phyloP scores from a whole-genome alignment of 805 yeast species.

The Lachancea mirantina region DNA sequence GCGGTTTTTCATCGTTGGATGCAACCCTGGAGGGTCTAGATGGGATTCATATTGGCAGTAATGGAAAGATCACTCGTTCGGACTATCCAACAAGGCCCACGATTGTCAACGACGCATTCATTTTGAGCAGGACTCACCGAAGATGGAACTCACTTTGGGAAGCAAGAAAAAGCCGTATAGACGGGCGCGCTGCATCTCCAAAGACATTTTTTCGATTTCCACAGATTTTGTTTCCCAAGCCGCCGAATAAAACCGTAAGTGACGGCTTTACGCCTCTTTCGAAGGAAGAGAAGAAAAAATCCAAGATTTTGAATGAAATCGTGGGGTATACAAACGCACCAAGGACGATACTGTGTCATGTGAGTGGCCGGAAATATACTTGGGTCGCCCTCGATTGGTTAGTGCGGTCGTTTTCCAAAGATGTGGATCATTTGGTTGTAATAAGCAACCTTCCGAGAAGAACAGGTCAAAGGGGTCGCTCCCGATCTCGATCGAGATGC shows the following conservation, averaged over 20 bases:
- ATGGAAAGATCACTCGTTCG: constrained; percentile 29
- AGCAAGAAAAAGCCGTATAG: constrained; percentile 13
- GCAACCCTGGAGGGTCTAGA: constrained; percentile 11
- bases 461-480: constrained; percentile 8
- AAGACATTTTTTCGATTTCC: constrained; percentile 17
- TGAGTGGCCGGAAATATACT: constrained; percentile 66
- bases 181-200: constrained; percentile 13
- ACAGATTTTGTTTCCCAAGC: constrained; percentile 15
- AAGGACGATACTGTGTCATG: constrained; percentile 54
- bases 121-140: constrained; percentile 21
- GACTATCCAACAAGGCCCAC: constrained; percentile 32
- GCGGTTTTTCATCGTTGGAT: constrained; percentile 3
- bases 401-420: constrained; percentile 43
- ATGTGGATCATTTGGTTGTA: constrained; percentile 63
- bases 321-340: constrained; percentile 24
- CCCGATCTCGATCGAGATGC: constrained; percentile 12
- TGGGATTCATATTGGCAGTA: constrained; percentile 21
- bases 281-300: constrained; percentile 20
- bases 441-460: constrained; percentile 37
- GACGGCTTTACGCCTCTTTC: constrained; percentile 21
- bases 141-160: constrained; percentile 22
- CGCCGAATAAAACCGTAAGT: constrained; percentile 5
- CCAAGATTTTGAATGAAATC: constrained; percentile 16
- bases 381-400: constrained; percentile 81
- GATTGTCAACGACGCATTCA: constrained; percentile 25